Conservation (phyloP, 108 stramenopile species). For the Ochromonas danica region DNA sequence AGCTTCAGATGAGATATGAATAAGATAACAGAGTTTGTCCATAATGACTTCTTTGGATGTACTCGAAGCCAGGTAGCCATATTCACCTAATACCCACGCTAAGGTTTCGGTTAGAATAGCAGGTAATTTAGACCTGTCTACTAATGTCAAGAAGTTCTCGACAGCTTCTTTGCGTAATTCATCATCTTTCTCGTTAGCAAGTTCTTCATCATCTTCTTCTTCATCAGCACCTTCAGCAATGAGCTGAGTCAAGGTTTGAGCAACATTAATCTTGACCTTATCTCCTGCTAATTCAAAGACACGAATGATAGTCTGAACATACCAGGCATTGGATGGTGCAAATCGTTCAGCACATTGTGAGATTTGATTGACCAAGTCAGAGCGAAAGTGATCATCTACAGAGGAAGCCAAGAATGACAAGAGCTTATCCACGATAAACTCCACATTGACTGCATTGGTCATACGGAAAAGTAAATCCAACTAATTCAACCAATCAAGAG, state of each 20-base stretch:
- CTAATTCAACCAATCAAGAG: not conserved
- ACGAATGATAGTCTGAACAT: constrained; percentile 69
- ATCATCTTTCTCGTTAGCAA: constrained; percentile 66
- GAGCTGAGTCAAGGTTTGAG: constrained; percentile 87
- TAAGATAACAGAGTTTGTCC: constrained; percentile 65
- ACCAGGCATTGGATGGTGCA: constrained; percentile 94
- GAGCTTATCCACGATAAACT: constrained; percentile 90
- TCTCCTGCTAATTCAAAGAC: constrained; percentile 92
- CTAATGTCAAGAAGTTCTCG: constrained; percentile 73
- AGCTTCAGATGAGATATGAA: constrained; percentile 42
- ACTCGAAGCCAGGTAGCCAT: constrained; percentile 76
- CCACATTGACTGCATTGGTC: constrained; percentile 97
- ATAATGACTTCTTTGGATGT: constrained; percentile 68
- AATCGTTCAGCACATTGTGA: constrained; percentile 89
- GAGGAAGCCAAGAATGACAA: constrained; percentile 75
- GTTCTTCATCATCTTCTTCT: constrained; percentile 76
- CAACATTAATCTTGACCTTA: constrained; percentile 79
- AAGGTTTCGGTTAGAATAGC: constrained; percentile 81
- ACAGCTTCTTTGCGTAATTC: constrained; percentile 82
- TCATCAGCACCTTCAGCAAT: constrained; percentile 92
- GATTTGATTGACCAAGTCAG: constrained; percentile 82
- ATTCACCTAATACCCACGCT: constrained; percentile 98
- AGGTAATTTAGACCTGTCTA: constrained; percentile 69
- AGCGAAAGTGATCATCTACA: constrained; percentile 76
- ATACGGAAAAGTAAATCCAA: constrained; percentile 61